phyloP scores from a whole-genome alignment of 805 yeast species.

The Komagataella pseudopastoris region DNA sequence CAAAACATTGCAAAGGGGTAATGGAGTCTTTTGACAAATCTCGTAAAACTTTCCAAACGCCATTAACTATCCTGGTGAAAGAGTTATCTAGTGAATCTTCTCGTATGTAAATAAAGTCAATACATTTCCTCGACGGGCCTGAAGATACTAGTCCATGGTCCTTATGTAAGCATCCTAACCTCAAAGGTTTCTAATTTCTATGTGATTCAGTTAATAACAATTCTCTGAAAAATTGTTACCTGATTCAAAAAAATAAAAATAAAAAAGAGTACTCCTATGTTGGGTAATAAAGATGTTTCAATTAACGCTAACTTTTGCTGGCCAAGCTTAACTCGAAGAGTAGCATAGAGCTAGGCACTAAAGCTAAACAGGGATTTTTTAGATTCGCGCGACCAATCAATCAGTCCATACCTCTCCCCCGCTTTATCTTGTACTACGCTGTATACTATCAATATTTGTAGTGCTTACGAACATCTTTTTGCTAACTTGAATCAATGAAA shows the following conservation, averaged over 20 bases:
- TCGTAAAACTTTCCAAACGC: conserved; percentile 50
- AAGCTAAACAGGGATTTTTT: too few species aligned
- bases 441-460: not conserved
- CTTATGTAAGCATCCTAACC: not conserved
- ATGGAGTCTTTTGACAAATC: conserved; percentile 54
- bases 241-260: too few species aligned
- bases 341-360: too few species aligned
- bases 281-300: too few species aligned
- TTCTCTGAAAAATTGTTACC: not conserved
- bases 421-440: not conserved
- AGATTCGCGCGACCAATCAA: too few species aligned
- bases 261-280: too few species aligned
- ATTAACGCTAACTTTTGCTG: too few species aligned
- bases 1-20: conserved; percentile 72
- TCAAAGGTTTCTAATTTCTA: not conserved
- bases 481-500: not conserved
- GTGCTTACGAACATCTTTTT: too few species aligned
- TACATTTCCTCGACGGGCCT: not conserved
- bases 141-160: not conserved
- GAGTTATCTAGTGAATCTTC: not conserved
- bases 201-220: not conserved
- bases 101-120: not conserved
- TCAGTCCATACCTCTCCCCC: too few species aligned
- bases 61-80: conserved; percentile 20
- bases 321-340: too few species aligned